phyloP scores from a whole-genome alignment of 345 rosid genomes.

The Mercurialis annua region DNA sequence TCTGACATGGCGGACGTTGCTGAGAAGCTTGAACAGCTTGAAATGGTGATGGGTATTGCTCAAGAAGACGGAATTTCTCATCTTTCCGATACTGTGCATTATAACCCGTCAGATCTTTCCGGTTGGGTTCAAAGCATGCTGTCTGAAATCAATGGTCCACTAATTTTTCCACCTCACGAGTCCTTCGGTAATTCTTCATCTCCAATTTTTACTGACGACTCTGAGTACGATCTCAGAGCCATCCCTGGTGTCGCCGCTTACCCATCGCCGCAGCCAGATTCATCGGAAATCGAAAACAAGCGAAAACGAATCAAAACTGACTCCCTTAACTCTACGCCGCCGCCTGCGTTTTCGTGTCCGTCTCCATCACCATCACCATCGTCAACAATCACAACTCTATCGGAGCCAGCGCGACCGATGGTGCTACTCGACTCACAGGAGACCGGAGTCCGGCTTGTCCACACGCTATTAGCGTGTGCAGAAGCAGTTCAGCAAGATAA shows the following conservation, averaged over 20 bases:
- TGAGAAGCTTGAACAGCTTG: slow-evolving; percentile 33
- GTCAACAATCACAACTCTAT: slow-evolving; percentile 1
- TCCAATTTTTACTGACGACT: slow-evolving; percentile 18
- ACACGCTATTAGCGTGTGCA: slow-evolving; percentile 32
- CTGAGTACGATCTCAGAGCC: slow-evolving; percentile 33
- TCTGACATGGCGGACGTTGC: slow-evolving; percentile 38
- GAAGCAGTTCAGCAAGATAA: slow-evolving; percentile 30
- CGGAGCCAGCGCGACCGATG: slow-evolving; percentile 18
- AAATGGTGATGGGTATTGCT: slow-evolving; percentile 31
- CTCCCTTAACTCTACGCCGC: too few relatives aligned
- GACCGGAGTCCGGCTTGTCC: slow-evolving; percentile 30
- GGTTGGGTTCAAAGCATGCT: slow-evolving; percentile 34
- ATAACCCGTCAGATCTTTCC: slow-evolving; percentile 35
- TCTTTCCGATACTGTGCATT: slow-evolving; percentile 30
- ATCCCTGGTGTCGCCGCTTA: slow-evolving; percentile 33
- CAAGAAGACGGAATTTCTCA: slow-evolving; percentile 26
- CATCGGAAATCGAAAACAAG: neutral
- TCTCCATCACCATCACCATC: neutral
- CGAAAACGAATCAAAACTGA: slow-evolving; percentile 22
- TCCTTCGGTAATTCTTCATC: slow-evolving; percentile 11
- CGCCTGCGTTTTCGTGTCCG: neutral
- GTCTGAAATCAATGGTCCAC: slow-evolving; percentile 21
- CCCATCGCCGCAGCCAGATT: slow-evolving; percentile 16
- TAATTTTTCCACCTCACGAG: neutral
- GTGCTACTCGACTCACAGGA: slow-evolving; percentile 31